phyloP scores from a whole-genome alignment of 129 eudicot species.

The Heracleum sosnowskyi region DNA sequence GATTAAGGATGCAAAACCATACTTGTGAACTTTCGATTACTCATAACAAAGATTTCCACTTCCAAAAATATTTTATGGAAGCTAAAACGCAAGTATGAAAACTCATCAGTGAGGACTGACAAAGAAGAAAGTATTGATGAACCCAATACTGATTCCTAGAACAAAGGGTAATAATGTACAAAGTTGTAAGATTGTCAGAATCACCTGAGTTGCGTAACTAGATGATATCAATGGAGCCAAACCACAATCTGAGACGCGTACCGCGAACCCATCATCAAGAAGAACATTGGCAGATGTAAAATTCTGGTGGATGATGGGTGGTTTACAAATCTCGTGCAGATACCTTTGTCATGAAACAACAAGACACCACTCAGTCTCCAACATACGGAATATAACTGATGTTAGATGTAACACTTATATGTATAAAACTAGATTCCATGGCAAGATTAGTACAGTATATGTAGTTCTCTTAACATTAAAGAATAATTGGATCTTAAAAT shows the following conservation, averaged over 20 bases:
- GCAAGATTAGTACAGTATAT: neutral
- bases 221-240: constrained; percentile 63
- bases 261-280: constrained; percentile 56
- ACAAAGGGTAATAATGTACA: neutral
- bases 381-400: neutral
- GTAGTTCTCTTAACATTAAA: neutral
- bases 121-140: neutral
- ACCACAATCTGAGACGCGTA: constrained; percentile 87
- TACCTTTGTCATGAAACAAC: constrained; percentile 37
- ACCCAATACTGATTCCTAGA: neutral
- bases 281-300: constrained; percentile 81
- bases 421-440: neutral
- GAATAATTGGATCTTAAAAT: neutral
- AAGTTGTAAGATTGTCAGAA: neutral
- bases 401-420: neutral
- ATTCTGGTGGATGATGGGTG: constrained; percentile 68
- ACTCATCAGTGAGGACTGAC: neutral
- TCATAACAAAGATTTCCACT: neutral
- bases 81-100: neutral
- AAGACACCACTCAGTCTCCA: neutral
- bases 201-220: constrained; percentile 52
- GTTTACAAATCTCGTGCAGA: constrained; percentile 79
- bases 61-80: neutral
- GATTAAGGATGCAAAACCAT: neutral
- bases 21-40: neutral